A percentile compares a stretch with the other conserved stretches of the same genome.
Conservation (phyloP, 148 eudicot genomes). For the Nepenthes gracilis region DNA sequence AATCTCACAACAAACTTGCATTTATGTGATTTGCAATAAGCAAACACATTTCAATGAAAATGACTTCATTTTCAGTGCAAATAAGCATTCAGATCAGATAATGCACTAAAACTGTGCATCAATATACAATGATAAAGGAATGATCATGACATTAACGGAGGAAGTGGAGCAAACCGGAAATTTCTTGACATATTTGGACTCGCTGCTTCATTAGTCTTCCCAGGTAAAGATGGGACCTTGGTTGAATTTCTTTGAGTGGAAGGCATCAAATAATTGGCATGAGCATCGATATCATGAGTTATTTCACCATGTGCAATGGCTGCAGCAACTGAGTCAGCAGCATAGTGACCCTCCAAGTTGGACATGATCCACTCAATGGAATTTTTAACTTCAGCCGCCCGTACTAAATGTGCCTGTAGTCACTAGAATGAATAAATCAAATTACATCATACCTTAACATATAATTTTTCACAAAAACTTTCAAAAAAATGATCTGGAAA, state of each 20-base stretch:
- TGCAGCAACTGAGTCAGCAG: constrained; percentile 94
- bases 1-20: too few species aligned
- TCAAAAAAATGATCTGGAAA: not conserved
- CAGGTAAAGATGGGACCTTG: constrained; percentile 30
- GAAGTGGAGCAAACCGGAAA: constrained; percentile 49
- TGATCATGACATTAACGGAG: not conserved
- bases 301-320: constrained; percentile 82
- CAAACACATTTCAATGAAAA: too few species aligned
- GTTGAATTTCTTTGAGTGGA: constrained; percentile 40
- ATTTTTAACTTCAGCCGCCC: constrained; percentile 92
- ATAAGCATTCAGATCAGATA: too few species aligned
- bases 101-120: not conserved
- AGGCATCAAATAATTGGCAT: constrained; percentile 23
- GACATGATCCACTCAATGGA: constrained; percentile 97
- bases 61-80: too few species aligned
- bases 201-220: constrained; percentile 48
- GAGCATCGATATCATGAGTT: constrained; percentile 46
- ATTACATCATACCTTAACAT: constrained; percentile 22
- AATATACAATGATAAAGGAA: too few species aligned
- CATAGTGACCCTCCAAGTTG: constrained; percentile 90
- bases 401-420: constrained; percentile 83
- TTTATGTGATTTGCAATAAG: too few species aligned
- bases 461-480: not conserved
- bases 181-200: constrained; percentile 58
- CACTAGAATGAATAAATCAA: constrained; percentile 48